phyloP scores from a whole-genome alignment of 1,284 basidiomycete species.

The Pseudomicrostroma phylloplanum region DNA sequence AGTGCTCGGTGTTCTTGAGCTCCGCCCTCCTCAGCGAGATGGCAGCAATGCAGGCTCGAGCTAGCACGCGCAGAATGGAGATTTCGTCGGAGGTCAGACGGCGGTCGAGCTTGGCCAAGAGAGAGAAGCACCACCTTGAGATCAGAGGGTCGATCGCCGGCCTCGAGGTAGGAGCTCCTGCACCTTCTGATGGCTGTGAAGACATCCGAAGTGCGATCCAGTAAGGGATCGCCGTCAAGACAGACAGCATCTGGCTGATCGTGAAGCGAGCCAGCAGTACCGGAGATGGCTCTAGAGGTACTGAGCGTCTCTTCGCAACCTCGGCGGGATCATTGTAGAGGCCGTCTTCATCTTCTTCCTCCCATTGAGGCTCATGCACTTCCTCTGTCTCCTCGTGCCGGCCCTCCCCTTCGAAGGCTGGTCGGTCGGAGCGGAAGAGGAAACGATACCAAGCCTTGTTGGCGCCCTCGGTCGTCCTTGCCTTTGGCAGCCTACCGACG shows the following conservation, averaged over 20 bases:
- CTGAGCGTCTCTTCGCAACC: too few relatives aligned
- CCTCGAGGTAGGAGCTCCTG: too few relatives aligned
- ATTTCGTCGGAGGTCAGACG: constrained; percentile 71
- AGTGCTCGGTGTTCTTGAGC: constrained; percentile 15
- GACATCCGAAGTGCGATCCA: constrained; percentile 22
- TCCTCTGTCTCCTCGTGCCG: constrained; percentile 3
- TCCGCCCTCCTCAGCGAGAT: constrained; percentile 47
- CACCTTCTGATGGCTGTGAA: constrained; percentile 25
- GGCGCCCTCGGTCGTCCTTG: constrained; percentile 7
- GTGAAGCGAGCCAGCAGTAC: constrained; percentile 1
- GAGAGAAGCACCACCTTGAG: constrained; percentile 74
- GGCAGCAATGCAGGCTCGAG: constrained; percentile 64
- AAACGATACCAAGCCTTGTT: constrained; percentile 8
- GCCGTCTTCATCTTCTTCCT: constrained; percentile 8
- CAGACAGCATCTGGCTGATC: constrained; percentile 20
- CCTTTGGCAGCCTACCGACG: not conserved
- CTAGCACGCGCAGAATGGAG: constrained; percentile 68
- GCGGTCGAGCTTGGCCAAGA: constrained; percentile 68
- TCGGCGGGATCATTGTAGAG: not conserved
- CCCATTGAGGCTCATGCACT: constrained; percentile 8
- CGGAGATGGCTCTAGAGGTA: not conserved
- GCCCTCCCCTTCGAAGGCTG: constrained; percentile 1
- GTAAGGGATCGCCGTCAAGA: constrained; percentile 24
- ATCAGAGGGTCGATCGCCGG: constrained; percentile 62
- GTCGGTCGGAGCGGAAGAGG: constrained; percentile 10